A percentile compares a stretch with the other conserved stretches of the same genome.
Conservation (phyloP, 345 rosid species). For the Gossypium mustelinum region DNA sequence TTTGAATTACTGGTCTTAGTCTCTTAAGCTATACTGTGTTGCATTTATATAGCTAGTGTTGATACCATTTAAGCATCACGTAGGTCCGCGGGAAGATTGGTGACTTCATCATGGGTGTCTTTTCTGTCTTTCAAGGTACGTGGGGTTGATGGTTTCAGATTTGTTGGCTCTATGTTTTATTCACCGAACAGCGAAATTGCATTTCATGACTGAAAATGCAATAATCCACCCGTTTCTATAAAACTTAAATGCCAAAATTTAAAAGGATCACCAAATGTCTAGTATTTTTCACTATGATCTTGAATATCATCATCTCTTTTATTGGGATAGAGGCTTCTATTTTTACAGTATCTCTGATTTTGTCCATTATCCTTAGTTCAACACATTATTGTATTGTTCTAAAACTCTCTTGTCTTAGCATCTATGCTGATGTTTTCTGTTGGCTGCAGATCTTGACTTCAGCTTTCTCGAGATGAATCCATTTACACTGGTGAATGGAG, state of each 20-base stretch:
- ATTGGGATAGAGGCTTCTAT: background rate
- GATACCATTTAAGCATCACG: constrained; percentile 12
- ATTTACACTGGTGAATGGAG: constrained; percentile 76
- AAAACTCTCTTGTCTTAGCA: background rate
- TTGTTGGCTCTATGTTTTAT: background rate
- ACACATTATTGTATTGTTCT: background rate
- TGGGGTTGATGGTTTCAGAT: constrained; percentile 3
- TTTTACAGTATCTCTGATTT: background rate
- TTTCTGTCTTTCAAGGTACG: constrained; percentile 82
- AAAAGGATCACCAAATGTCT: background rate
- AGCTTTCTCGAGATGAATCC: constrained; percentile 58
- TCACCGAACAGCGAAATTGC: background rate
- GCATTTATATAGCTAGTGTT: constrained; percentile 12
- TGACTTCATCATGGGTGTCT: constrained; percentile 69
- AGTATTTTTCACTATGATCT: background rate
- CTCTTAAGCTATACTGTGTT: background rate
- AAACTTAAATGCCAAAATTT: background rate
- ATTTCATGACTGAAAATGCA: background rate
- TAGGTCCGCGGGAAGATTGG: constrained; percentile 82
- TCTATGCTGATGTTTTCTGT: background rate
- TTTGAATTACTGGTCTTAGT: background rate
- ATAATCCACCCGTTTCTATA: background rate
- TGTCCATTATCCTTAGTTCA: background rate
- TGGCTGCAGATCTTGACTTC: constrained; percentile 17
- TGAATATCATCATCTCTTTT: background rate